A percentile compares a stretch with the other conserved stretches of the same genome.
phyloP scores from a whole-genome alignment of 768 basidiomycete genomes.

The Grammothele lineata region DNA sequence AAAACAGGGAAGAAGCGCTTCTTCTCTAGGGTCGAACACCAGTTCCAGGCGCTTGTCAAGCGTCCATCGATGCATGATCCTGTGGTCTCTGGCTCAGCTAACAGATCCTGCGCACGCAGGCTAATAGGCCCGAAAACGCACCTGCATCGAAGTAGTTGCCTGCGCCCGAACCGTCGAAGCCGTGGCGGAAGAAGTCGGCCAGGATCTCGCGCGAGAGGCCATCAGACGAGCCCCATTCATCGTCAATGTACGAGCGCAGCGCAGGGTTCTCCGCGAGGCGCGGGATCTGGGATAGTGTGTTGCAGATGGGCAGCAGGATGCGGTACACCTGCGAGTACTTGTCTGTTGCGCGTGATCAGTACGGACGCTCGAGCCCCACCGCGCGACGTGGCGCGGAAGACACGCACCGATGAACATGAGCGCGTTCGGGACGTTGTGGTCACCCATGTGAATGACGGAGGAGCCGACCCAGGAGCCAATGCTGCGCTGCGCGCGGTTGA shows the following conservation, averaged over 20 bases:
- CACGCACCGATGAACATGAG: constrained; percentile 73
- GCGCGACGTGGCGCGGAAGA: not conserved
- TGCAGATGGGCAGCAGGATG: constrained; percentile 84
- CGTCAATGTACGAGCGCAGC: constrained; percentile 69
- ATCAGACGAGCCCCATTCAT: constrained; percentile 77
- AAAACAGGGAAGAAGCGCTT: constrained; percentile 82
- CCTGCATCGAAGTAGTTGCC: constrained; percentile 87
- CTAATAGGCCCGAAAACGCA: not conserved
- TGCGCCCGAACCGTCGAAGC: constrained; percentile 87
- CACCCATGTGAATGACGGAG: constrained; percentile 87
- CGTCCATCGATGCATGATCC: constrained; percentile 80
- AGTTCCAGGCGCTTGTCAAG: constrained; percentile 89
- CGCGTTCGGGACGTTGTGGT: constrained; percentile 80
- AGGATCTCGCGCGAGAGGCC: constrained; percentile 67
- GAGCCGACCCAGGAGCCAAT: constrained; percentile 85
- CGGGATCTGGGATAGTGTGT: constrained; percentile 71
- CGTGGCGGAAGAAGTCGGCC: constrained; percentile 82
- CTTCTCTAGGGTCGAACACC: constrained; percentile 84
- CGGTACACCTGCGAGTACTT: constrained; percentile 92
- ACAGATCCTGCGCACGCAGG: not conserved
- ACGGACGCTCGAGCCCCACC: not conserved
- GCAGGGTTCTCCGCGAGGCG: constrained; percentile 63
- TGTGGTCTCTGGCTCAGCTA: not conserved
- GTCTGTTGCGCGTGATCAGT: constrained; percentile 35
- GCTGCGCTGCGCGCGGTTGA: constrained; percentile 76